Evolutionary conservation across 1,139 yeast genomes (phyloP), one percentile per base, ranked within the genome.

Genomic region (Kurtzmaniella quercitrusa): DNA sequence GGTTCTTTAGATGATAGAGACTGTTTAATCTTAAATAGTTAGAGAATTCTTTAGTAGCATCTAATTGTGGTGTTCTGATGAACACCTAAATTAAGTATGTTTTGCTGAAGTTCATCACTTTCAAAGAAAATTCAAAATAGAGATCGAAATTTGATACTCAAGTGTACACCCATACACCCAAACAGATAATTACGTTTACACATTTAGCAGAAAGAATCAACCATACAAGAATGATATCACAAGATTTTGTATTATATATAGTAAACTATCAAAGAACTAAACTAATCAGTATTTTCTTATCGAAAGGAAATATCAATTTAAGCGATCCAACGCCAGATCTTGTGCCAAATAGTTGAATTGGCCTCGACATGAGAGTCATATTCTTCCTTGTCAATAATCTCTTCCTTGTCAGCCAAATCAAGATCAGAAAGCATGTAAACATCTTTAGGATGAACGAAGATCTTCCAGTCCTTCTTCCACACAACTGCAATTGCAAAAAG

Each of bases 401-500:
- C 40, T 25, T 38, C 40, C 19, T 25, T 14, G n/a, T 38, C 40
- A 38, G 40, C 40, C 14, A 16, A 23, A 17, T 38, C 40, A 15
- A 38, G 11, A 14, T 23, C 21, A 9, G 34, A n/a, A n/a, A 38
- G 19, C 8, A 38, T 6, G 21, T 38, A 19, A 6, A 38, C 34
- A 17, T 38, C 40, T 9, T 17, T 14, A 11, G 40, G 40, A 25
- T 38, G 40, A 16, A 14, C 27, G 17, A 38, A 27, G 14, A 38
- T 11, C 34, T 38, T 38, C 27, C 21, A 38, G 17, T 38, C 40
- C 34, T 17, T 38, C 23, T 25, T 17, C 17, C 14, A 15, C 6
- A 25, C 18, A 9, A 38, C 7, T 5, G 33, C 21, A 23, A 27
- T 41, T 40, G 45, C 34, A 31, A 25, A 34, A 34, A 53, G 54